Percentiles rank a stretch among this genome's conserved stretches.
Conservation (phyloP, 148 eudicot species). For the Vaccinium corymbosum region DNA sequence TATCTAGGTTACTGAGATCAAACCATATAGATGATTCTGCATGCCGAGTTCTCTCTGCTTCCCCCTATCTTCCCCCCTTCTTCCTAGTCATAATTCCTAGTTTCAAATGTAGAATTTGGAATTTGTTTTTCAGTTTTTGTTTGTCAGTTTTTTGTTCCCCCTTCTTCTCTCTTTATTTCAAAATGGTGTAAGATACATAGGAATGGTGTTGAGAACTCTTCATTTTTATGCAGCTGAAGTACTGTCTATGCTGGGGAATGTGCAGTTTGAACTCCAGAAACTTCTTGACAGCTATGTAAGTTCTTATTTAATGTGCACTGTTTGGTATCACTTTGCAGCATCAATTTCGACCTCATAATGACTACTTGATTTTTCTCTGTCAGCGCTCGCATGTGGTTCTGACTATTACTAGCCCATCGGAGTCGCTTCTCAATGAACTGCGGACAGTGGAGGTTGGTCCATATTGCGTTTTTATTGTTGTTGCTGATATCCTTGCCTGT, state of each 20-base stretch:
- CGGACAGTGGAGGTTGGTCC: constrained; percentile 85
- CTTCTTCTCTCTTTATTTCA: background rate
- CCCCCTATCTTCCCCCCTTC: background rate
- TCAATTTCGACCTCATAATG: background rate
- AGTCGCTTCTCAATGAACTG: constrained; percentile 89
- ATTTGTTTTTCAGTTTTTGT: background rate
- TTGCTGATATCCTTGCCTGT: constrained; percentile 3
- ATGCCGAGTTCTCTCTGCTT: background rate
- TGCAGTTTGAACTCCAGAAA: constrained; percentile 87
- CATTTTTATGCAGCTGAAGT: constrained; percentile 52
- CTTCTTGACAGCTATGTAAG: constrained; percentile 83
- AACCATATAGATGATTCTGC: background rate
- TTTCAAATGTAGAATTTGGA: background rate
- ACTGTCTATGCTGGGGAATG: constrained; percentile 65
- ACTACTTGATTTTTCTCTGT: constrained; percentile 15
- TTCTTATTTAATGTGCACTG: constrained; percentile 7
- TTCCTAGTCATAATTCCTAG: background rate
- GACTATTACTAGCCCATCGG: constrained; percentile 87
- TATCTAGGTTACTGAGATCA: background rate
- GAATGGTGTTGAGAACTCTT: background rate
- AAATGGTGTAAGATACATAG: background rate
- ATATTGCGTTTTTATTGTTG: background rate
- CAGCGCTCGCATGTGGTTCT: constrained; percentile 79
- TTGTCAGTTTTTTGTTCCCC: background rate
- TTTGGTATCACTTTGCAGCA: background rate